These are phyloP conservation scores for Paracorniculantispora psalliotae DNA, from an alignment of 2,329 filamentous ascomycete species.

Conservation along the genomic window DNA sequence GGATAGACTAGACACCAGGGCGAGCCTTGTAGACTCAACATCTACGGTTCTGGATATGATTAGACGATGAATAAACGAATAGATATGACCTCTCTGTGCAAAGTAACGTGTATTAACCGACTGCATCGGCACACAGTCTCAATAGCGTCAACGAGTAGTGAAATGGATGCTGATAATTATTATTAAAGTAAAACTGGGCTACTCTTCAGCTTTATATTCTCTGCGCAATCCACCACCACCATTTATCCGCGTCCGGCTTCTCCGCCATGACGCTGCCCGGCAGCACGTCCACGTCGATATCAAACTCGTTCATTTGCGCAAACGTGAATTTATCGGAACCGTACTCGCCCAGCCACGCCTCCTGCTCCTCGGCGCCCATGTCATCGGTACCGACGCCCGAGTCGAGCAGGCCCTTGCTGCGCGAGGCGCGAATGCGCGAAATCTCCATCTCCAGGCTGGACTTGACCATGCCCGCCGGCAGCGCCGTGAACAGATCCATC, in stretches of 20 bases:
- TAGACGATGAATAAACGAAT: constrained; percentile 11
- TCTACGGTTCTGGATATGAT: constrained; percentile 25
- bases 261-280: constrained; percentile 67
- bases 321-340: constrained; percentile 76
- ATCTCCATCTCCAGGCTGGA: constrained; percentile 75
- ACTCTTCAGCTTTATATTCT: constrained; percentile 49
- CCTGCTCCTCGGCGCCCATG: constrained; percentile 62
- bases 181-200: not conserved
- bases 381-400: constrained; percentile 68
- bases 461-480: constrained; percentile 73
- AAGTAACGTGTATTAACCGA: no score
- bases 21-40: constrained; percentile 36
- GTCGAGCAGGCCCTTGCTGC: constrained; percentile 76
- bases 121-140: no score
- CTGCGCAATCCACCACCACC: constrained; percentile 87
- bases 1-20: constrained; percentile 13
- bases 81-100: no score
- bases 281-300: constrained; percentile 69
- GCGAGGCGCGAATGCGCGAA: constrained; percentile 67
- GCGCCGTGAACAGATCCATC: constrained; percentile 87
- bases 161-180: not conserved
- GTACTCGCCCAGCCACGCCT: constrained; percentile 79
- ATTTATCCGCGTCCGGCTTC: constrained; percentile 68
- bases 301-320: constrained; percentile 75
- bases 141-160: no score